Percentiles rank a stretch among this genome's conserved stretches.
These are phyloP conservation scores for Zalaria obscura DNA, from an alignment of 2,329 filamentous ascomycete genomes.

Conservation along the genomic window DNA sequence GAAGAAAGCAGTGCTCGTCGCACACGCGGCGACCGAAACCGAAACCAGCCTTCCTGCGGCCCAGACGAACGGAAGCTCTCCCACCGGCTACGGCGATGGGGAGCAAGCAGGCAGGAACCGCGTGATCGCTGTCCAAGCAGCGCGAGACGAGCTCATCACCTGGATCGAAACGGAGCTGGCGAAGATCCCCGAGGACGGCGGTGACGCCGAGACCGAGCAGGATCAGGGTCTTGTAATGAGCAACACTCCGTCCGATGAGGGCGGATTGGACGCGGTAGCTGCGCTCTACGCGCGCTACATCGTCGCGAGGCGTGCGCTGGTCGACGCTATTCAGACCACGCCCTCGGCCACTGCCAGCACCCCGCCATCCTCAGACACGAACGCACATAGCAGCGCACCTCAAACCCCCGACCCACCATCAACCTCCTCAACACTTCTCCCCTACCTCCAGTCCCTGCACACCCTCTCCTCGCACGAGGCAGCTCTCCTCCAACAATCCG, in stretches of 20 bases:
- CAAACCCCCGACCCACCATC: neutral
- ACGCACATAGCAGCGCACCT: neutral
- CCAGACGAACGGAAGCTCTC: neutral
- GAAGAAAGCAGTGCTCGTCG: constrained; percentile 6
- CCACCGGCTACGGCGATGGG: neutral
- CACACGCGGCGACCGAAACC: neutral
- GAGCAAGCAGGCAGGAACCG: neutral
- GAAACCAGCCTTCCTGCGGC: neutral
- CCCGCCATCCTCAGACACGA: neutral
- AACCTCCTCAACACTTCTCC: constrained; percentile 9
- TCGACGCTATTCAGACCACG: neutral
- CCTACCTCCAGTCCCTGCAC: constrained; percentile 11
- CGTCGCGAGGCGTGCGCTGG: neutral
- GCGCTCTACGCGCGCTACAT: constrained; percentile 2
- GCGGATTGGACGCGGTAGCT: too few species aligned
- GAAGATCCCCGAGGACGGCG: constrained; percentile 3
- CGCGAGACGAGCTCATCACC: constrained; percentile 4
- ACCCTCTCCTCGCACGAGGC: constrained; percentile 10
- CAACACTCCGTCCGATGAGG: too few species aligned
- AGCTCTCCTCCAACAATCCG: constrained; percentile 12
- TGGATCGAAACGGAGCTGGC: constrained; percentile 6
- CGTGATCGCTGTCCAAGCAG: constrained; percentile 1
- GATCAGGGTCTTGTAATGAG: too few species aligned
- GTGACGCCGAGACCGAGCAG: neutral
- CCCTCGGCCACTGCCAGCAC: neutral